Evolutionary conservation across 495 filamentous ascomycete genomes (phyloP).

Genomic region (Hypoxylon cercidicola): DNA sequence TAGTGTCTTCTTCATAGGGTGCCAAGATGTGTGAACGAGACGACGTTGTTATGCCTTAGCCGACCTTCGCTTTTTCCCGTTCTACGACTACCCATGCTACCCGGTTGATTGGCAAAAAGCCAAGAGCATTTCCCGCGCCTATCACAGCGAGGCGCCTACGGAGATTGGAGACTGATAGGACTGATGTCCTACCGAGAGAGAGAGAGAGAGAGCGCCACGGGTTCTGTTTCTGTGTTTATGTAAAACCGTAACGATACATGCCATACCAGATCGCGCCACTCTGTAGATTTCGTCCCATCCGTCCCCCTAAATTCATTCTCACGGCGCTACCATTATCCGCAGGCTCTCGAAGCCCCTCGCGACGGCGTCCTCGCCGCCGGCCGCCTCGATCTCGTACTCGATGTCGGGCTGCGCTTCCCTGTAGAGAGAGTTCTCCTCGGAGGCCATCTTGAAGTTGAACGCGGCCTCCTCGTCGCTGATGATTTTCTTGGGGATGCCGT

Average conservation of each 20-base stretch:
- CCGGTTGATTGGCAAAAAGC: conserved; percentile 1
- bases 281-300: background rate
- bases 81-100: background rate
- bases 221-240: too few relatives aligned
- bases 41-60: background rate
- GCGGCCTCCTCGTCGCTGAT: conserved; percentile 63
- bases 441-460: conserved; percentile 64
- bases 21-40: background rate
- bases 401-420: conserved; percentile 59
- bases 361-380: conserved; percentile 53
- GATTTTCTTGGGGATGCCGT: conserved; percentile 51
- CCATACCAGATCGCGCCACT: background rate
- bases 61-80: background rate
- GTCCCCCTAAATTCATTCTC: background rate
- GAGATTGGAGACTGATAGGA: background rate
- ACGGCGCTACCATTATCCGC: conserved; percentile 26
- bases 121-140: conserved; percentile 12
- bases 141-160: conserved; percentile 6
- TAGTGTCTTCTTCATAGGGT: background rate
- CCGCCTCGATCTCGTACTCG: conserved; percentile 55
- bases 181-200: background rate
- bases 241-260: background rate
- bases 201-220: background rate
- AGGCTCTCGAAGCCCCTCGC: conserved; percentile 53
- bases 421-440: conserved; percentile 56